Base-by-base conservation (phyloP, 2,329 filamentous ascomycete genomes). In the Colletotrichum sp. region DNA sequence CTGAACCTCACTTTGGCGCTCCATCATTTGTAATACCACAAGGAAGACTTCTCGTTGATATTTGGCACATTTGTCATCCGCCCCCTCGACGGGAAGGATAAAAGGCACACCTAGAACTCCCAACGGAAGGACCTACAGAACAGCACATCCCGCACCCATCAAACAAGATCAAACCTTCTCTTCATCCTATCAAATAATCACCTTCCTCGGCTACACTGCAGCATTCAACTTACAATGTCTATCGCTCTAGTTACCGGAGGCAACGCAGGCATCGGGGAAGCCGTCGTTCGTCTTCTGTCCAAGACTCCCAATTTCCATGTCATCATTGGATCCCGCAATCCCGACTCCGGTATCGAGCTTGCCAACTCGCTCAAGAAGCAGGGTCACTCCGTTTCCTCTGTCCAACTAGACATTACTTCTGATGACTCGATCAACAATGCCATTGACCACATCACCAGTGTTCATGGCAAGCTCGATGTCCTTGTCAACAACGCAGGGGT, bases 401-500 rank as follows among this genome's bases (percentile, higher is more conserved):
- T 83, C 2, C 71, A 81, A 13, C 75, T 84, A 1, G 81, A 84
- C 3, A 71, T 84, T 15, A 78, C 21, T 1, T 83, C 81, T 1
- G 74, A 82, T 2, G 69, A 75, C 0, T 85, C 84, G 1, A 81
- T 85, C 60, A 30, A 69, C 2, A 77, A 78, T 0, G 82, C 83
- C 0, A 63, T 80, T n/a, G 28, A 71, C 3, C 59, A 69, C 16
- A 81, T 85, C 16, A 44, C 76, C 0, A 49, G 76, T 1, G 72
- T 69, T 0, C 79, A 78, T 63, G 82, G 82, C n/a, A 77, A 79
- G 9, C 81, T 86, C 4, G 83, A 85, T 66, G 81, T 84, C 9
- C 83, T 86, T 4, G 62, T 85, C 78, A 84, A 86, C 78, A 86
- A 85, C 36, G 84, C 84, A 5, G 83, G 77, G 9, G 78, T 84